Evolutionary conservation across 345 rosid species (phyloP), one percentile per base, ranked within the genome.

Genomic region (Corymbia maculata): DNA sequence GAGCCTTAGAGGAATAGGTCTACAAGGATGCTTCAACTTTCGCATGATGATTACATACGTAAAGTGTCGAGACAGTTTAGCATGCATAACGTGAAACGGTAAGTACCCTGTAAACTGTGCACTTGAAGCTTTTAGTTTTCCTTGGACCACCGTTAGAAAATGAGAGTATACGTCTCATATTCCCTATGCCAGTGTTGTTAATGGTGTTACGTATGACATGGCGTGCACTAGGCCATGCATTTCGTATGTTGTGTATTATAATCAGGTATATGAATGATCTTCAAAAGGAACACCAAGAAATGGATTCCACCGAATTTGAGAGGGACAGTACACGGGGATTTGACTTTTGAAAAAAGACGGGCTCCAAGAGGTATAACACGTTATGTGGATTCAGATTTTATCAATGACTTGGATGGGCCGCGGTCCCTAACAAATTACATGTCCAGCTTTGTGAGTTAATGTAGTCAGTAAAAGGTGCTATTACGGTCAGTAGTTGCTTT

Each of bases 71-170:
- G 75, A n/a, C 12, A 9, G 75, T 66, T 66, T 13, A 14, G 42
- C 42, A 14, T n/a, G 42, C 42, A n/a, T n/a, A 66, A 66, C 42
- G 10, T 17, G 2, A 61, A 13, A 6, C 6, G 0, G n/a, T 1
- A 0, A 59, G 66, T 26, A 59, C 28, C 75, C 16, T 14, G 0
- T n/a, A n/a, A 66, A 5, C 32, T 66, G 8, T 10, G 5, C 75
- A 1, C 9, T n/a, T 66, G 2, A 66, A 66, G 3, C 1, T 66
- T 14, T 66, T 0, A 14, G 3, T 30, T 66, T 42, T 66, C 42
- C 32, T 66, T 30, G 21, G 21, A 66, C 10, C 10, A 66, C 1
- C 0, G 5, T 66, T 0, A 2, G 1, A 66, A 42, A 14, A 32
- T n/a, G 21, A 30, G 21, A 66, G 42, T 30, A n/a, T 66, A 30